A percentile compares a stretch with the other conserved stretches of the same genome.
phyloP scores from a whole-genome alignment of 1,284 basidiomycete genomes.

The Sparassis latifolia region DNA sequence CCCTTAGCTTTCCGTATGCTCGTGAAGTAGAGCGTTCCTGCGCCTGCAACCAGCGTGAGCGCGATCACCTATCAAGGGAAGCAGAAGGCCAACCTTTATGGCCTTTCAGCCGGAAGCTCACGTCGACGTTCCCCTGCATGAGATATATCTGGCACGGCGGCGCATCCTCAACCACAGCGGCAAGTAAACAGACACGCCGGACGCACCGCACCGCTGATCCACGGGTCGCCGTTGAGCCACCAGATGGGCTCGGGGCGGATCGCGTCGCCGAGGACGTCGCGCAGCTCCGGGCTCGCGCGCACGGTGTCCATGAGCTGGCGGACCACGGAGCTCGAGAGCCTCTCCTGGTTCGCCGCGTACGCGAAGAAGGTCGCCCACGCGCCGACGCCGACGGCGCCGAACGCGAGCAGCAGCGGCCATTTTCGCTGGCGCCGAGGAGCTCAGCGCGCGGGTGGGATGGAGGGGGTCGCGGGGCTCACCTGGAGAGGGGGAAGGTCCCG shows the following conservation, averaged over 20 bases:
- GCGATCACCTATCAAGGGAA: neutral
- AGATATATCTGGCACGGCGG: conserved; percentile 50
- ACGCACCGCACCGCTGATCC: conserved; percentile 61
- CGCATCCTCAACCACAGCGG: neutral
- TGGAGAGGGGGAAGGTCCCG: conserved; percentile 38
- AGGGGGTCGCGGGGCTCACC: conserved; percentile 21
- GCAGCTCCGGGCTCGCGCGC: conserved; percentile 42
- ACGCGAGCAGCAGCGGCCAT: conserved; percentile 56
- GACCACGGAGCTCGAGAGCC: conserved; percentile 69
- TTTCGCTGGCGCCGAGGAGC: conserved; percentile 28
- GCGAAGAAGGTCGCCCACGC: conserved; percentile 65
- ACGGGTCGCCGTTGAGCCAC: conserved; percentile 74
- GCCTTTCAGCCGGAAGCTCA: conserved; percentile 69
- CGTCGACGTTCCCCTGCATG: conserved; percentile 68
- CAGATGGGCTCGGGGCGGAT: conserved; percentile 67
- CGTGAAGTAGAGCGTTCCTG: conserved; percentile 75
- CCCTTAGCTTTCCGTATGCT: conserved; percentile 76
- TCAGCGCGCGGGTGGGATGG: neutral
- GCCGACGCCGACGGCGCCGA: conserved; percentile 45
- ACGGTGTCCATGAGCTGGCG: conserved; percentile 57
- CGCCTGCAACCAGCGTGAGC: conserved; percentile 31
- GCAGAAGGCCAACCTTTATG: conserved; percentile 34
- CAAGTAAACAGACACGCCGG: neutral
- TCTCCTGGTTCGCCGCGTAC: conserved; percentile 70
- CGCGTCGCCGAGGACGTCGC: conserved; percentile 55